These are phyloP conservation scores for Thelonectria discophora DNA, from an alignment of 2,329 filamentous ascomycete species.

Conservation along the genomic window DNA sequence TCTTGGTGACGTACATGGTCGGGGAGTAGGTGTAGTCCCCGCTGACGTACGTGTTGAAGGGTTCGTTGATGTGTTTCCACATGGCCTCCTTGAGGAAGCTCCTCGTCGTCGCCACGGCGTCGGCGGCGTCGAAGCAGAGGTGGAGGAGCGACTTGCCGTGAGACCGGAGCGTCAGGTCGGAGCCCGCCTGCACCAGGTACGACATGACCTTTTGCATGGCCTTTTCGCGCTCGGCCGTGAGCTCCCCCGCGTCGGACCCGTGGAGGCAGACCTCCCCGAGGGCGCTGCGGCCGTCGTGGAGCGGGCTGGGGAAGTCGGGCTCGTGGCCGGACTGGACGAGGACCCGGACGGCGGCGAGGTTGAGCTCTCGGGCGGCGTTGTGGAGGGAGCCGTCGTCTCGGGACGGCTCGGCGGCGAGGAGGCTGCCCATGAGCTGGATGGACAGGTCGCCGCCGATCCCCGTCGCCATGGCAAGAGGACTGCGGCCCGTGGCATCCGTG, in stretches of 20 bases:
- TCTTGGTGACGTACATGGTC: slow-evolving; percentile 66
- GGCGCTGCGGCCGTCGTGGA: slow-evolving; percentile 70
- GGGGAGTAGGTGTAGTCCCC: slow-evolving; percentile 68
- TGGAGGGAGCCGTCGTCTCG: slow-evolving; percentile 73
- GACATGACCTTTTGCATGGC: slow-evolving; percentile 65
- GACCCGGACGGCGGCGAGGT: slow-evolving; percentile 63
- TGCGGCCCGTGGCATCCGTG: slow-evolving; percentile 64
- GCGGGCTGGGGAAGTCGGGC: slow-evolving; percentile 69
- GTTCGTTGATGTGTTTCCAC: slow-evolving; percentile 71
- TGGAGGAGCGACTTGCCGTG: slow-evolving; percentile 67
- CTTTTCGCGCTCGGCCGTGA: slow-evolving; percentile 59
- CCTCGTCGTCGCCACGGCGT: slow-evolving; percentile 64
- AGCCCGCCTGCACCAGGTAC: slow-evolving; percentile 64
- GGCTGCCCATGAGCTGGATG: slow-evolving; percentile 61
- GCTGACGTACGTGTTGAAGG: slow-evolving; percentile 63
- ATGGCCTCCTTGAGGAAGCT: slow-evolving; percentile 69
- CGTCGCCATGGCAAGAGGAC: slow-evolving; percentile 68
- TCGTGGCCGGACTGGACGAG: slow-evolving; percentile 69
- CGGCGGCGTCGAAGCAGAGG: slow-evolving; percentile 66
- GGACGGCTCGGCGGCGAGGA: slow-evolving; percentile 65
- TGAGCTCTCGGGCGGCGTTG: slow-evolving; percentile 68
- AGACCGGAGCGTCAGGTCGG: slow-evolving; percentile 63
- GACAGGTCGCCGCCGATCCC: slow-evolving; percentile 62
- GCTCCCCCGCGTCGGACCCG: slow-evolving; percentile 56
- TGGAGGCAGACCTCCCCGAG: slow-evolving; percentile 71